These are phyloP conservation scores for Pythium myriotylum DNA, from an alignment of 352 stramenopile genomes.

Conservation along the genomic window DNA sequence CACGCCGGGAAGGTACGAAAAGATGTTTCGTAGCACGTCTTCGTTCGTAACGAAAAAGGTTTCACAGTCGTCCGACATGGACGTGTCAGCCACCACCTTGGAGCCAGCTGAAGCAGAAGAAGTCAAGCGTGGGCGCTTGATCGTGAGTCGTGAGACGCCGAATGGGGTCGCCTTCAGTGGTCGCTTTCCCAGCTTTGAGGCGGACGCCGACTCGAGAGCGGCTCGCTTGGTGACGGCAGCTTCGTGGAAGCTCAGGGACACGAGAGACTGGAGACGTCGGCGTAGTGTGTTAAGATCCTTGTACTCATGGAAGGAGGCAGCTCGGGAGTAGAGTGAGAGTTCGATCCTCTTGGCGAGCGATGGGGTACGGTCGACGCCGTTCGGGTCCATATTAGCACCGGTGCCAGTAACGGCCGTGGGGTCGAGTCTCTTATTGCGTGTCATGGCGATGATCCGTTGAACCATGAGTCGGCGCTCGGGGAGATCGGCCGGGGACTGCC, in stretches of 20 bases:
- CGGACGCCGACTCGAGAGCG: slow-evolving; percentile 25
- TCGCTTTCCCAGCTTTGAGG: slow-evolving; percentile 55
- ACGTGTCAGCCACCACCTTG: not conserved
- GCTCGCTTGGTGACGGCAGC: slow-evolving; percentile 63
- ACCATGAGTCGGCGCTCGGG: slow-evolving; percentile 83
- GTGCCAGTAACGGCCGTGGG: slow-evolving; percentile 12
- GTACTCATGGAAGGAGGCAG: slow-evolving; percentile 85
- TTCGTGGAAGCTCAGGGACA: slow-evolving; percentile 88
- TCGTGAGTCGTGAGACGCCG: slow-evolving; percentile 58
- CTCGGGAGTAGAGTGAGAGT: slow-evolving; percentile 81
- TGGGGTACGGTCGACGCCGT: slow-evolving; percentile 63
- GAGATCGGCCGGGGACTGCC: slow-evolving; percentile 82
- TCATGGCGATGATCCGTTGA: slow-evolving; percentile 89
- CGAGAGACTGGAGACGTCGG: slow-evolving; percentile 77
- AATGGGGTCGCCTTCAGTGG: slow-evolving; percentile 49
- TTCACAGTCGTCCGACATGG: slow-evolving; percentile 15
- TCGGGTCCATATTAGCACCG: slow-evolving; percentile 25
- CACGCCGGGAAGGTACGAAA: slow-evolving; percentile 62
- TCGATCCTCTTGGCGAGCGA: slow-evolving; percentile 88
- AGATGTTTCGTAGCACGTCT: slow-evolving; percentile 68
- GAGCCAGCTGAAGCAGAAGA: not conserved
- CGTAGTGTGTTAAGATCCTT: slow-evolving; percentile 83
- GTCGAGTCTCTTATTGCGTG: slow-evolving; percentile 60
- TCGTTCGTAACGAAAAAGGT: slow-evolving; percentile 75
- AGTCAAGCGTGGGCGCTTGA: slow-evolving; percentile 51